Base-by-base conservation (phyloP, 805 yeast genomes). In the Candida ipomoeae region DNA sequence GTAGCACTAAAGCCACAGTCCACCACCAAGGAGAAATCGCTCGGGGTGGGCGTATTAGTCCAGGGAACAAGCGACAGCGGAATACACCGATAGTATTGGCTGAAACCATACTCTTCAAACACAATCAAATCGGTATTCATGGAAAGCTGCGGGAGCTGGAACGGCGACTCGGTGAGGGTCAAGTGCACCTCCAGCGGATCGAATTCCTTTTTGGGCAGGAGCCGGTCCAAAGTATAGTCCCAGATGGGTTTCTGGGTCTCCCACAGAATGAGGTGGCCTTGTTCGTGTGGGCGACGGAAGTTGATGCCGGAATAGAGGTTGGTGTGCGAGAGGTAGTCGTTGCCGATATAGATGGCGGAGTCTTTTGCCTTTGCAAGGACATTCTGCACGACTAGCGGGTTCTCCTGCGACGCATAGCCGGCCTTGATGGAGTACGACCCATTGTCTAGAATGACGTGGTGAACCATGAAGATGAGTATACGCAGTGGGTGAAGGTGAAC, bases 251-350 rank as follows among this genome's bases (percentile, higher is more conserved):
- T 86, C 63, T 94, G 90, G 2, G 87, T 70, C 55, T 89, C 96
- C 99, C 98, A 94, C 36, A 92, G 88, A 0, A 84, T 82, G 46
- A 94, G 70, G 57, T 91, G 95, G 46, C 97, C 97, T 57, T 85
- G 83, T 55, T 90, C 97, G 50, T 82, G 82, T 0, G 99, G 97
- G 49, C 98, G 73, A 53, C 85, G 79, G 66, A 85, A 80, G 18
- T 78, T 77, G 5, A 91, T 75, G 0, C 90, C 88, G 0, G 95
- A 82, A 35, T 82, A 83, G 62, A 90, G 94, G 52, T 78, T 80
- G 43, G 92, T 81, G 14, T 75, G 72, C 15, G 77, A 67, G 10
- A 84, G 60, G 55, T 84, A 85, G 52, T 88, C 86, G 54, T 71
- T 71, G 4, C 96, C 96, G 10, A 91, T 72, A 58, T 86, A 82